Evolutionary conservation across 495 filamentous ascomycete species (phyloP).

Genomic region (Arthonia radiata): DNA sequence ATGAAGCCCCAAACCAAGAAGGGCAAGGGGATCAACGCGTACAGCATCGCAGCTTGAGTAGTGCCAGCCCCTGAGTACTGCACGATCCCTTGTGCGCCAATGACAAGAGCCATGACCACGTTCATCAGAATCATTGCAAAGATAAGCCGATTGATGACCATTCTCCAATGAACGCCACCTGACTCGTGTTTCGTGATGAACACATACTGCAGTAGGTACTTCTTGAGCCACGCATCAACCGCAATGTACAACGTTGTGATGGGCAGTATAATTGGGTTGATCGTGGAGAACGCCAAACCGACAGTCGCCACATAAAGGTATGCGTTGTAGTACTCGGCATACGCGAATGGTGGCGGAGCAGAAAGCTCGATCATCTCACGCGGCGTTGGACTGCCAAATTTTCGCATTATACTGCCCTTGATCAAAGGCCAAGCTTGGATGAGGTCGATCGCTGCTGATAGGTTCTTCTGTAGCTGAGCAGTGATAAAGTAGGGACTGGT

Average conservation of each 20-base stretch:
- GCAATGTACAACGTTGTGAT: slow-evolving; percentile 77
- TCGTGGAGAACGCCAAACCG: slow-evolving; percentile 56
- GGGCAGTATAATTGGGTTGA: slow-evolving; percentile 80
- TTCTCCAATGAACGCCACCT: slow-evolving; percentile 78
- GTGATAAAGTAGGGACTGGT: slow-evolving; percentile 84
- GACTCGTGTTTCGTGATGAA: slow-evolving; percentile 93
- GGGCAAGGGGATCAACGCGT: slow-evolving; percentile 47
- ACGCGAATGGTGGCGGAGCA: slow-evolving; percentile 80
- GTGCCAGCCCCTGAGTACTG: no score
- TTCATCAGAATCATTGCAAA: slow-evolving; percentile 65
- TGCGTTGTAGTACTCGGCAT: slow-evolving; percentile 88
- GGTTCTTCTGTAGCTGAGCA: slow-evolving; percentile 75
- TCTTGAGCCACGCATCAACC: slow-evolving; percentile 74
- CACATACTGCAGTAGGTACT: slow-evolving; percentile 67
- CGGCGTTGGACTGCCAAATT: slow-evolving; percentile 68
- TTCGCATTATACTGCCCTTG: slow-evolving; percentile 60
- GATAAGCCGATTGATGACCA: slow-evolving; percentile 74
- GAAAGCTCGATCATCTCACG: slow-evolving; percentile 84
- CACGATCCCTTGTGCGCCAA: slow-evolving; percentile 22
- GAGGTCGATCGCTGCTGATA: slow-evolving; percentile 75
- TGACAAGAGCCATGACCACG: slow-evolving; percentile 40
- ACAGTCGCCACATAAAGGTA: slow-evolving; percentile 89
- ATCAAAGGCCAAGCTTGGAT: slow-evolving; percentile 57
- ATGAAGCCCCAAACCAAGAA: slow-evolving; percentile 72
- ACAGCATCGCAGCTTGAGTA: slow-evolving; percentile 27